Evolutionary conservation across 441 rosid species (phyloP).

Genomic region (Erodium trifolium): DNA sequence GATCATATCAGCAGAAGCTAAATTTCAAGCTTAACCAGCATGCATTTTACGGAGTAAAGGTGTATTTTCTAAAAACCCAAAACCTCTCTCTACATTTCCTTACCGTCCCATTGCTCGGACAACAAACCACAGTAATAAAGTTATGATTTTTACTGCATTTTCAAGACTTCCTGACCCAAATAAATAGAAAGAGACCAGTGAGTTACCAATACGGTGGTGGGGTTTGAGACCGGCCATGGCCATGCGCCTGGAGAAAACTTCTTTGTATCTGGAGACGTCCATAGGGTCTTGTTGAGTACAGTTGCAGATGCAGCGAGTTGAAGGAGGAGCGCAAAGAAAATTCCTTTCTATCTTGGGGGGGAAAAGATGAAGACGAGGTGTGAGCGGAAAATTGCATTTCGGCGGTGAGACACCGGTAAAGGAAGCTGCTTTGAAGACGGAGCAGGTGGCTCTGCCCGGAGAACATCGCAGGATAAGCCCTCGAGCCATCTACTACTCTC

Average conservation of each 20-base stretch:
- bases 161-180: background rate
- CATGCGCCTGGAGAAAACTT: slow-evolving; percentile 64
- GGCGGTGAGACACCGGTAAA: slow-evolving; percentile 22
- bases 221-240: slow-evolving; percentile 79
- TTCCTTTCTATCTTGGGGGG: background rate
- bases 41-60: background rate
- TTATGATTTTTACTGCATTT: background rate
- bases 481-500: slow-evolving; percentile 29
- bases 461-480: slow-evolving; percentile 31
- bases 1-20: background rate
- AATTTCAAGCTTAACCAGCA: background rate
- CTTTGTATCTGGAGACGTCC: slow-evolving; percentile 33
- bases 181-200: background rate
- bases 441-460: slow-evolving; percentile 25
- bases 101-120: background rate
- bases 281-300: slow-evolving; percentile 26
- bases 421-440: slow-evolving; percentile 13
- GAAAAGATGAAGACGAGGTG: slow-evolving; percentile 17
- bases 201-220: slow-evolving; percentile 69
- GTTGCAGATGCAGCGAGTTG: slow-evolving; percentile 38
- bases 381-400: slow-evolving; percentile 9
- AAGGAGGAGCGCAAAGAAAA: slow-evolving; percentile 18
- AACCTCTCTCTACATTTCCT: background rate
- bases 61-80: background rate
- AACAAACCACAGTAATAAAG: slow-evolving; percentile 8